A percentile compares a stretch with the other conserved stretches of the same genome.
Conservation (phyloP, 2,329 filamentous ascomycete genomes). For the Fusarium sambucinum region DNA sequence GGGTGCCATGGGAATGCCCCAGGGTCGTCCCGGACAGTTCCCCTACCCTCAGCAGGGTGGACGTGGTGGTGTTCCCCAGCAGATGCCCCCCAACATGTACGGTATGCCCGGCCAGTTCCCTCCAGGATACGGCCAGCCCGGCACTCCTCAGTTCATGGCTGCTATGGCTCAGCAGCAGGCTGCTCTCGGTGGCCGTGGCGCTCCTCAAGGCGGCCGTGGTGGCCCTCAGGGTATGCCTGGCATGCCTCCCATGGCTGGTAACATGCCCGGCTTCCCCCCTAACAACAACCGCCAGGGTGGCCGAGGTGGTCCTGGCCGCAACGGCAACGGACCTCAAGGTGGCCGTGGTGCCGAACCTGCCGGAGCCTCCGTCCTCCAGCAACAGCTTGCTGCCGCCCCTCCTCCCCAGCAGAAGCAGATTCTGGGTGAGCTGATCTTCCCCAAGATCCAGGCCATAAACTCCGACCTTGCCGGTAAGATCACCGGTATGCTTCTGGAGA, state of each 20-base stretch:
- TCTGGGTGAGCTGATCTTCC: slow-evolving; percentile 96
- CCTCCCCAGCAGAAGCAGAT: slow-evolving; percentile 96
- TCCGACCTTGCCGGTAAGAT: slow-evolving; percentile 98
- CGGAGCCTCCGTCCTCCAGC: slow-evolving; percentile 61
- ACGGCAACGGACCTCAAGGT: slow-evolving; percentile 62
- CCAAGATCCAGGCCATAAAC: slow-evolving; percentile 96
- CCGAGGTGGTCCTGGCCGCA: slow-evolving; percentile 59
- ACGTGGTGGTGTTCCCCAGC: slow-evolving; percentile 87
- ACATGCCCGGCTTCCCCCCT: slow-evolving; percentile 69
- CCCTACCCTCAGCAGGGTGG: slow-evolving; percentile 89
- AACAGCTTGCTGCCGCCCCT: slow-evolving; percentile 67
- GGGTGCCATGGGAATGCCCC: slow-evolving; percentile 74
- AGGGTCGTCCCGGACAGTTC: slow-evolving; percentile 89
- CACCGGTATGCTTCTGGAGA: slow-evolving; percentile 99
- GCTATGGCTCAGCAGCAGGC: slow-evolving; percentile 80
- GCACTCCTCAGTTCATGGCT: slow-evolving; percentile 82
- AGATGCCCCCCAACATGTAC: slow-evolving; percentile 90
- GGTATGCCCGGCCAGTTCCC: slow-evolving; percentile 84
- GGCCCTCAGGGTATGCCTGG: slow-evolving; percentile 70
- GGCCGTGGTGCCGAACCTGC: slow-evolving; percentile 58
- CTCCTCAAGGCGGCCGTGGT: slow-evolving; percentile 76
- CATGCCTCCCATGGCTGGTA: slow-evolving; percentile 72
- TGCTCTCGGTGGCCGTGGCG: slow-evolving; percentile 72
- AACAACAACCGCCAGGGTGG: slow-evolving; percentile 68
- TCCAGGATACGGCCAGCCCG: slow-evolving; percentile 82